phyloP scores from a whole-genome alignment of 371 early-diverging fungal genomes.

The Mortierella sp. region DNA sequence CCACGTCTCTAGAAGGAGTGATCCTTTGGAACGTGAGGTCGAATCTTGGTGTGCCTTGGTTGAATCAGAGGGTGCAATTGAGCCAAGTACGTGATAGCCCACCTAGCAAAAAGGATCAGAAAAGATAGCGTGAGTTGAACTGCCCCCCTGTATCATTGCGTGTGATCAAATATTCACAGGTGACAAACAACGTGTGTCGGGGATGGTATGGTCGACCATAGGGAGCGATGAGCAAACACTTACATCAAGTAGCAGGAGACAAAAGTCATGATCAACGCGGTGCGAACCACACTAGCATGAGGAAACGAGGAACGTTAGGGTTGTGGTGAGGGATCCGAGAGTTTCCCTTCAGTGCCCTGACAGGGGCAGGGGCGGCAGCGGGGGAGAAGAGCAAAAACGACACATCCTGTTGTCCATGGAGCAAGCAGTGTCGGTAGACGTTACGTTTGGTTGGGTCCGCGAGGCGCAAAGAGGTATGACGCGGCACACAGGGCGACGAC shows the following conservation, averaged over 20 bases:
- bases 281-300: conserved; percentile 66
- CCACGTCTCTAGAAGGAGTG: conserved; percentile 22
- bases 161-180: background rate
- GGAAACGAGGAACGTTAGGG: background rate
- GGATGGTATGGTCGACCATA: background rate
- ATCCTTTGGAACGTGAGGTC: conserved; percentile 54
- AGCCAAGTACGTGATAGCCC: conserved; percentile 81
- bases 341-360: background rate
- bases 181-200: background rate
- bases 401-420: too few relatives aligned
- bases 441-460: conserved; percentile 72
- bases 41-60: conserved; percentile 73
- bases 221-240: too few relatives aligned
- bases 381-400: too few relatives aligned
- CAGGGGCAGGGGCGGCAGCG: background rate
- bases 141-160: background rate
- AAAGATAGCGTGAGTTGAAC: conserved; percentile 1
- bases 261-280: conserved; percentile 76
- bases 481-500: conserved; percentile 55
- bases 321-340: too few relatives aligned
- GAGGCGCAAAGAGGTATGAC: conserved; percentile 64
- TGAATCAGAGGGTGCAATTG: conserved; percentile 77
- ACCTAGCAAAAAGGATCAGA: conserved; percentile 58
- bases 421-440: background rate
- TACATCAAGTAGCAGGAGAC: conserved; percentile 72